Base-by-base conservation (phyloP, 768 basidiomycete genomes). In the Podaxis sp. region DNA sequence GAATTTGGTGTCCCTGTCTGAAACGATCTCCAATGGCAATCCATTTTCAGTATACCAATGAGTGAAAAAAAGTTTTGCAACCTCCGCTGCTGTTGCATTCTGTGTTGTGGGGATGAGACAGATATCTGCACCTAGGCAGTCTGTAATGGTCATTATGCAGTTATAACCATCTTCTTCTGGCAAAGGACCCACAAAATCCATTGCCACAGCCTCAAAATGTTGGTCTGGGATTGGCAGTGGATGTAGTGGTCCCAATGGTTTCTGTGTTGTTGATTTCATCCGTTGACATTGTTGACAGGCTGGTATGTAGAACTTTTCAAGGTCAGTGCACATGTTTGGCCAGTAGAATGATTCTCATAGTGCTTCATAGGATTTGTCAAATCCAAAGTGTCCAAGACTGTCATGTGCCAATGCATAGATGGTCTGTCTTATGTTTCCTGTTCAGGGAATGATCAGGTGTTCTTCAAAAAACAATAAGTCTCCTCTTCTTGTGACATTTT, bases 1-100 rank as follows among this genome's bases (percentile, higher is more conserved):
- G 15, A 51, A 46, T 15, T n/a, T 46, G 7, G 13, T 4, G n/a
- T 46, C n/a, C 44, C 17, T 5, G 24, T 30, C 24, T 51, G 50
- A 11, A 22, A 51, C 24, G 68, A 66, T 76, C 66, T 60, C 71
- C 26, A 50, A 66, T 65, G 72, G 76, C 0, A 79, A 44, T 0
- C 80, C 76, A 65, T 77, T 76, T 44, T 76, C 66, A 50, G 73
- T 74, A 59, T 74, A 77, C 73, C 71, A 76, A 4, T 72, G 24
- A 28, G 74, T 53, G 44, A 76, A 76, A 30, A 76, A 70, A 0
- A 73, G n/a, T 0, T 37, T 49, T 0, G 73, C 74, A 1, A 72
- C 22, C 0, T 70, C 57, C 7, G 55, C 54, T 0, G 75, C 71
- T 0, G 67, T 64, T 12, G 66, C 52, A 22, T 65, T 58, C 0